Percentiles rank a stretch among this genome's conserved stretches.
These are phyloP conservation scores for Garcia nutans DNA, from an alignment of 345 rosid genomes.

Conservation along the genomic window DNA sequence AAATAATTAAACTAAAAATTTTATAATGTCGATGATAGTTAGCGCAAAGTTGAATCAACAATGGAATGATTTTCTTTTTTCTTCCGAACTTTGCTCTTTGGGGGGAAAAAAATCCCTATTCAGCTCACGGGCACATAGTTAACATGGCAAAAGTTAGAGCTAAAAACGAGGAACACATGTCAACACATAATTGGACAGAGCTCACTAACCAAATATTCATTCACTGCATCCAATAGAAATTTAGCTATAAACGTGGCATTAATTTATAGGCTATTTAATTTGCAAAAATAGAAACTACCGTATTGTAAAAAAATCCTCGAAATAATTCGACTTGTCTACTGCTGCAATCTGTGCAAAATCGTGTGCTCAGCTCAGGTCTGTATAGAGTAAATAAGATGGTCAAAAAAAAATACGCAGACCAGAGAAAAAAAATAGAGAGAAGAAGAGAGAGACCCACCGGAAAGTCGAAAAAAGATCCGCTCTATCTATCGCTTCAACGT, in stretches of 20 bases:
- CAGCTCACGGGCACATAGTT: too few species aligned
- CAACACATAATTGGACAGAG: too few species aligned
- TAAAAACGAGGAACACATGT: too few species aligned
- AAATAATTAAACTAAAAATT: too few species aligned
- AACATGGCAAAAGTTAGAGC: too few species aligned
- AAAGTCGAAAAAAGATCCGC: constrained; percentile 26
- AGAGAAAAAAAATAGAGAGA: not conserved
- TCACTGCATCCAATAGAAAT: not conserved
- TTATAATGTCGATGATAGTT: too few species aligned
- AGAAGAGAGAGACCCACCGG: constrained; percentile 5
- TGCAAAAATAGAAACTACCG: not conserved
- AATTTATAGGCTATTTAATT: not conserved
- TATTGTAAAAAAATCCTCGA: not conserved
- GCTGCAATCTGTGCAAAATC: not conserved
- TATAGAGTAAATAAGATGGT: constrained; percentile 3
- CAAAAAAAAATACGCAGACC: not conserved
- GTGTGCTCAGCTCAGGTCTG: constrained; percentile 8
- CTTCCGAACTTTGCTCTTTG: too few species aligned
- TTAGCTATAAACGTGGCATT: constrained; percentile 18
- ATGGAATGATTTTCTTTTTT: too few species aligned
- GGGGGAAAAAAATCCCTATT: too few species aligned
- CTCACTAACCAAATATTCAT: not conserved
- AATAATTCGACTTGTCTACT: not conserved
- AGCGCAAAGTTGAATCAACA: too few species aligned
- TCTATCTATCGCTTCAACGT: constrained; percentile 1